phyloP scores from a whole-genome alignment of 768 basidiomycete species.

The Trichaptum fuscoviolaceum region DNA sequence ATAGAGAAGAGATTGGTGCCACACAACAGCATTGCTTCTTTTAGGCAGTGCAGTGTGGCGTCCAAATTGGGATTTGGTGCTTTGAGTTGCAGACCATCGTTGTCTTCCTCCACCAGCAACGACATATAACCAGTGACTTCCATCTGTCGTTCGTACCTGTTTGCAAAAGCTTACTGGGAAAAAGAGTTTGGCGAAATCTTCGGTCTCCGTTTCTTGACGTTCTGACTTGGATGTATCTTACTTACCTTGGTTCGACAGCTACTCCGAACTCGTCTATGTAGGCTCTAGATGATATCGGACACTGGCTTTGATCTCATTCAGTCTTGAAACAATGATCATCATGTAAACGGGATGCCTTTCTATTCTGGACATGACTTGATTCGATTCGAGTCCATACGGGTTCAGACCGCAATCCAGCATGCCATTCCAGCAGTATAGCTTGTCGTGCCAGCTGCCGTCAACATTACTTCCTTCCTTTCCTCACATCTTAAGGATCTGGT shows the following conservation, averaged over 20 bases:
- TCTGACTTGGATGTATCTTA: too few relatives aligned
- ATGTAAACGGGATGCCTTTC: not conserved
- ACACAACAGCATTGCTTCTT: not conserved
- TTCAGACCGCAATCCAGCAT: not conserved
- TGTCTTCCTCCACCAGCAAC: not conserved
- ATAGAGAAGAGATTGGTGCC: slow-evolving; percentile 1
- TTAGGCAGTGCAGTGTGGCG: not conserved
- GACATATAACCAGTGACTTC: not conserved
- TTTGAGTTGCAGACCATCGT: not conserved
- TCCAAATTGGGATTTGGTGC: not conserved
- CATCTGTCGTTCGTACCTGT: too few relatives aligned
- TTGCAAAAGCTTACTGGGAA: too few relatives aligned
- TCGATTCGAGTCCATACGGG: not conserved
- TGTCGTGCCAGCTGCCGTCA: not conserved
- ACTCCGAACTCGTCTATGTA: too few relatives aligned
- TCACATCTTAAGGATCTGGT: slow-evolving; percentile 7
- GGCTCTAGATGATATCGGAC: too few relatives aligned
- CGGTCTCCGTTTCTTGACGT: too few relatives aligned
- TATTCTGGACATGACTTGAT: not conserved
- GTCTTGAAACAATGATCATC: too few relatives aligned
- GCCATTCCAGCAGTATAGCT: not conserved
- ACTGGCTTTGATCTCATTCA: too few relatives aligned
- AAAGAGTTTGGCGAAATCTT: too few relatives aligned
- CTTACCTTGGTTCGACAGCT: too few relatives aligned
- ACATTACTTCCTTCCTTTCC: slow-evolving; percentile 1